Percentiles rank a stretch among this genome's conserved stretches.
These are phyloP conservation scores for Rhododendron henanense DNA, from an alignment of 148 eudicot genomes.

Conservation along the genomic window DNA sequence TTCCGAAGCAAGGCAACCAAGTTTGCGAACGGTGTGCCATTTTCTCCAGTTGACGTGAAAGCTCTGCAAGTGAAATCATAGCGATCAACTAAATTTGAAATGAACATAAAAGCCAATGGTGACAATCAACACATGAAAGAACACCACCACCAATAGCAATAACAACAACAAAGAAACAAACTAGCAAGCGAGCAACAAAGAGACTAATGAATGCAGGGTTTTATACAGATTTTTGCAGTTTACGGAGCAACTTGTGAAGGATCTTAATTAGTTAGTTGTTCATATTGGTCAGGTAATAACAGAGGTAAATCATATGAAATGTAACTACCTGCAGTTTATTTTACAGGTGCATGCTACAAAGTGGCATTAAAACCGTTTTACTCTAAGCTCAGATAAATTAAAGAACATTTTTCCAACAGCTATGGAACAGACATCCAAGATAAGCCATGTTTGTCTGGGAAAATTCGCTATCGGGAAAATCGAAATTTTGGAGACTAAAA, in stretches of 20 bases:
- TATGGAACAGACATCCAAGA: background rate
- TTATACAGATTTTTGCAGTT: background rate
- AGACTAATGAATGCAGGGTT: background rate
- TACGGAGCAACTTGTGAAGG: background rate
- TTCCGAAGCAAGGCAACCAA: constrained; percentile 21
- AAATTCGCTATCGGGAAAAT: background rate
- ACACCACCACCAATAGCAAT: background rate
- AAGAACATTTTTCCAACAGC: background rate
- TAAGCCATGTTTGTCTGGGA: background rate
- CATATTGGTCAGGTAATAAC: background rate
- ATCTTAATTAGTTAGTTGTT: background rate
- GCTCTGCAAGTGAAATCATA: background rate
- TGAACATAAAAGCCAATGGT: background rate
- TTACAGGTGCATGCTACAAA: background rate
- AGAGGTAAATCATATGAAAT: background rate
- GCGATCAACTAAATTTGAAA: background rate
- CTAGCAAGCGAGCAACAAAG: background rate
- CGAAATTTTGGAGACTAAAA: background rate
- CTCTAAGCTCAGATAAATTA: background rate
- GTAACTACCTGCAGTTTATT: background rate
- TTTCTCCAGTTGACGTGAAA: constrained; percentile 9
- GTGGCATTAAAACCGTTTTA: background rate
- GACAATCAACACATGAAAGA: background rate
- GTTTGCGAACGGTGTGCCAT: constrained; percentile 26
- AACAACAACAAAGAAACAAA: background rate